Conservation (phyloP, 345 rosid species). For the Rhodomyrtus tomentosa region DNA sequence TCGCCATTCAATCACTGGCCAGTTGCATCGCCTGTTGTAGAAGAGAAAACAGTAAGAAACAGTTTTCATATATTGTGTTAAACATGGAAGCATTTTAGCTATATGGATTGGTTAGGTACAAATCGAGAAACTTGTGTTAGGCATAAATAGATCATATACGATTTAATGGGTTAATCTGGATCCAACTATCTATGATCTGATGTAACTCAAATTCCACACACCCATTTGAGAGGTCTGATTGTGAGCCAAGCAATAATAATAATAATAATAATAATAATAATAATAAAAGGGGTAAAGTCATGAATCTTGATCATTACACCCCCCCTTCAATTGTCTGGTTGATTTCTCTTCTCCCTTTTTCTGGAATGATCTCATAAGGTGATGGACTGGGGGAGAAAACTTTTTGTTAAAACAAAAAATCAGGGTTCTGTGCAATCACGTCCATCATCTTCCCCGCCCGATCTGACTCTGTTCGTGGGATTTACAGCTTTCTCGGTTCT, state of each 20-base stretch:
- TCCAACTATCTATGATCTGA: no score
- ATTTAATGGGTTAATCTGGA: no score
- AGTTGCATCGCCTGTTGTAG: no score
- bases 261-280: no score
- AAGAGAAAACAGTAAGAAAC: no score
- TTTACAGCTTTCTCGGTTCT: background rate
- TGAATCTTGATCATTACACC: background rate
- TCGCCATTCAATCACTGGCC: no score
- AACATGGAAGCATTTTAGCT: no score
- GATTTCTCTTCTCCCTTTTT: background rate
- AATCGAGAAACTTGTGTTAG: no score
- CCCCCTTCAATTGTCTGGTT: background rate
- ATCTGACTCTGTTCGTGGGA: background rate
- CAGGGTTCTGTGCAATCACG: background rate
- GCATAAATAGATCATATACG: no score
- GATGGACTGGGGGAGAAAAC: background rate
- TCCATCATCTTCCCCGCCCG: background rate
- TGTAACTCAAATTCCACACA: no score
- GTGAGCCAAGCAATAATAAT: no score
- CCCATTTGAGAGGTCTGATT: background rate
- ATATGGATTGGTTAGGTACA: fast-evolving
- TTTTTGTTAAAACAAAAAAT: background rate
- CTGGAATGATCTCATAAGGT: background rate
- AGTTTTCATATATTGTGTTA: no score
- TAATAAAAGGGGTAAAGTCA: background rate